Evolutionary conservation across 805 yeast species (phyloP), one percentile per base, ranked within the genome.

Genomic region (Starmerella bacillaris): DNA sequence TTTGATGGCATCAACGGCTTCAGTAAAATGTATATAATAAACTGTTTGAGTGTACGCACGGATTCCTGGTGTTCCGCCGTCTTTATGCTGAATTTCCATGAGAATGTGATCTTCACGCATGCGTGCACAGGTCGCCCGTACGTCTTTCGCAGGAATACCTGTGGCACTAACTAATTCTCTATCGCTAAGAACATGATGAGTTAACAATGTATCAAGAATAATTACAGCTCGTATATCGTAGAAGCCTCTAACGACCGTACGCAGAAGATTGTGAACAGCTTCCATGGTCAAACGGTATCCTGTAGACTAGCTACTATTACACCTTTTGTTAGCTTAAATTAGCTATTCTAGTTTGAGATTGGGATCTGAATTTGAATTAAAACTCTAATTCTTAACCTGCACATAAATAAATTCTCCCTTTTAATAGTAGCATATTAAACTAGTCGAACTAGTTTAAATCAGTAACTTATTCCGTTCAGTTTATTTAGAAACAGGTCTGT

Each of bases 1-100:
- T 57, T 89, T 89, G 52, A 89, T 72, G 3, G 94, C 72, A 58
- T 89, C 98, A 27, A 89, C 79, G 0, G 96, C 92, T 54, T 83
- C 93, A 3, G 94, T 80, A 52, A 70, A 72, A 51, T 82, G 94
- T 36, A 86, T 74, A 55, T 70, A 89, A 58, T 76, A 89, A 49
- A 82, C 82, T 2, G 86, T 77, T 47, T 84, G 67, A 18, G 74
- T 68, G 31, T 74, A 72, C 37, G 76, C 68, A 42, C 94, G 64
- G 39, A 69, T 77, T 42, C 71, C 67, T 50, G 71, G 21, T 66
- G 39, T 37, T 5, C 37, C 65, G 42, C 78, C 84, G 24, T 69
- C 68, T 4, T 72, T 68, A 41, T 44, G 49, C 22, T 43, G 37
- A 6, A 44, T 43, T 35, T 48, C 52, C 27, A 37, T 44, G 18